Conservation (phyloP, 2,329 filamentous ascomycete genomes). For the Trichoderma hamatum region DNA sequence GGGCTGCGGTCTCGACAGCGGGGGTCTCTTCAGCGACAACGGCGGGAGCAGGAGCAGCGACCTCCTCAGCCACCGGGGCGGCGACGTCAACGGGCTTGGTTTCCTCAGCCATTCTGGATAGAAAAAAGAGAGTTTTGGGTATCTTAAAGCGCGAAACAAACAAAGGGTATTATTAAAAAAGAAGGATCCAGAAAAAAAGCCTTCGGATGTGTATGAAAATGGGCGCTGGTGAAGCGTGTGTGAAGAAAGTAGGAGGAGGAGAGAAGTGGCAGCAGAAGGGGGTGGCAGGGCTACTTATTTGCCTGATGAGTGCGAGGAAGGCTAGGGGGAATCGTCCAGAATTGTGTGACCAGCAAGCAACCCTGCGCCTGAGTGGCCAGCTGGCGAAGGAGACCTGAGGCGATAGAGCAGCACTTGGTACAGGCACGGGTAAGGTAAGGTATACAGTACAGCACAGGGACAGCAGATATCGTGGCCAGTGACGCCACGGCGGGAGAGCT, state of each 20-base stretch:
- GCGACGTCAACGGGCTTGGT: constrained; percentile 64
- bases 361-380: not conserved
- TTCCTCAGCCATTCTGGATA: constrained; percentile 70
- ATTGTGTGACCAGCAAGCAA: constrained; percentile 22
- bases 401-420: not conserved
- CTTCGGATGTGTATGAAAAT: constrained; percentile 37
- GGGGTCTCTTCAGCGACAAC: constrained; percentile 37
- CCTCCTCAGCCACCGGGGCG: constrained; percentile 55
- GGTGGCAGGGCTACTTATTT: constrained; percentile 50
- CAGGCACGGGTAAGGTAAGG: not conserved
- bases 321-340: constrained; percentile 27
- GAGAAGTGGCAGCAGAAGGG: constrained; percentile 38
- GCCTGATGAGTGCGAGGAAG: constrained; percentile 29
- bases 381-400: not conserved
- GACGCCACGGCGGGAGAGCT: constrained; percentile 25
- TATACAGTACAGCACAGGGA: not conserved
- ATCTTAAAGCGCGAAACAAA: constrained; percentile 49
- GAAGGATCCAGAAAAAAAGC: constrained; percentile 42
- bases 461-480: not conserved
- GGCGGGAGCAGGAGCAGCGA: constrained; percentile 47
- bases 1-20: constrained; percentile 45
- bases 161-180: constrained; percentile 49
- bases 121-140: constrained; percentile 46
- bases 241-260: constrained; percentile 38
- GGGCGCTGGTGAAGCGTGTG: constrained; percentile 40